Evolutionary conservation across 371 early-diverging fungal genomes (phyloP).

Genomic region (Haplosporangium sp.): DNA sequence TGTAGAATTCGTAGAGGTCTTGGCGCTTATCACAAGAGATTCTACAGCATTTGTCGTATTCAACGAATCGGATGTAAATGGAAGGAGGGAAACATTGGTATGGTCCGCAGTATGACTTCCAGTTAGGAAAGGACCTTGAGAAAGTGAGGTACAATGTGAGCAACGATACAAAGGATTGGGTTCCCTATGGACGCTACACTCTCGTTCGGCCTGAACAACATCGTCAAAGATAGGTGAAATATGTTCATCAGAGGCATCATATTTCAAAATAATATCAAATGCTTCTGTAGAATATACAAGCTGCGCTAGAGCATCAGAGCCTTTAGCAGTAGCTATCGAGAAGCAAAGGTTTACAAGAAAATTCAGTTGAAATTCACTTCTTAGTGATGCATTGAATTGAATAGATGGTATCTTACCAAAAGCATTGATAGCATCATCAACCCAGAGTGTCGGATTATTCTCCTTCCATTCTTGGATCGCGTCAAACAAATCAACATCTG

Average conservation of each 20-base stretch:
- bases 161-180: background rate
- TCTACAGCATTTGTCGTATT: background rate
- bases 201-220: background rate
- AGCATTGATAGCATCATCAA: constrained; percentile 46
- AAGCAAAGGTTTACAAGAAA: background rate
- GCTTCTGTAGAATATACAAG: constrained; percentile 48
- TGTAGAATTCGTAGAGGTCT: background rate
- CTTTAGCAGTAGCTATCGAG: constrained; percentile 19
- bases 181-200: background rate
- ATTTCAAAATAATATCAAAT: constrained; percentile 39
- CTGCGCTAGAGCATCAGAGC: constrained; percentile 43
- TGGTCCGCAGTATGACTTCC: background rate
- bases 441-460: constrained; percentile 23
- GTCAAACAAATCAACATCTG: constrained; percentile 41
- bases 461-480: constrained; percentile 38
- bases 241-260: constrained; percentile 28
- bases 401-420: constrained; percentile 25
- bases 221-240: constrained; percentile 10
- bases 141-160: background rate
- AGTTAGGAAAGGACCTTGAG: background rate
- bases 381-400: background rate
- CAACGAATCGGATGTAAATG: background rate
- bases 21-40: background rate
- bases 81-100: background rate
- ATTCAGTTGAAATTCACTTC: background rate